Percentiles rank a stretch among this genome's conserved stretches.
phyloP scores from a whole-genome alignment of 768 basidiomycete genomes.

The Ramaria sp. region DNA sequence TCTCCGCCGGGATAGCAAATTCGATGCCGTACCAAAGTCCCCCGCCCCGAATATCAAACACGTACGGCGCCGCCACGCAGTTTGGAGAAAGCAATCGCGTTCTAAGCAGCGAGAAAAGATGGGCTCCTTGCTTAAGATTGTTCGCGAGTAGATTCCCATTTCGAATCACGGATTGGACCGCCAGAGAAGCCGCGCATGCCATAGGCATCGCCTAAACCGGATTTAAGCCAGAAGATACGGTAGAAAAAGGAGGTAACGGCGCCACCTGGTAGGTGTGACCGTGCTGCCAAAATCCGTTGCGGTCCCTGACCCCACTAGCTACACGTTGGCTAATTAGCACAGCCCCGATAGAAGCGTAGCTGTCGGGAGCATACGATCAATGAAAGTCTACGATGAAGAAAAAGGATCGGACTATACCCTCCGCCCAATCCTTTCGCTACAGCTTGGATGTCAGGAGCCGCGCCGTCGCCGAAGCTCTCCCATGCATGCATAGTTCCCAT shows the following conservation, averaged over 20 bases:
- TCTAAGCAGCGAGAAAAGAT: constrained; percentile 43
- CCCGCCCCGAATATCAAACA: constrained; percentile 73
- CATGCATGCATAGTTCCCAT: constrained; percentile 85
- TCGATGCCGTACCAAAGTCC: constrained; percentile 82
- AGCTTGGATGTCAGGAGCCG: constrained; percentile 75
- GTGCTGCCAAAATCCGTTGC: constrained; percentile 71
- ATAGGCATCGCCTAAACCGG: constrained; percentile 52
- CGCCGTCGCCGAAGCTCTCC: constrained; percentile 73
- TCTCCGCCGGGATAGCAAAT: constrained; percentile 51
- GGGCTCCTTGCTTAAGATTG: constrained; percentile 45
- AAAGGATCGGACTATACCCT: constrained; percentile 37
- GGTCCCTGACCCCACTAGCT: constrained; percentile 52
- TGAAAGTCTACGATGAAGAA: background rate
- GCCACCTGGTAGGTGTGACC: constrained; percentile 76
- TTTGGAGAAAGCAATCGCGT: constrained; percentile 44
- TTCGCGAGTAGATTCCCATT: constrained; percentile 63
- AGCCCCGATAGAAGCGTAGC: constrained; percentile 76
- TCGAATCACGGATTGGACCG: constrained; percentile 65
- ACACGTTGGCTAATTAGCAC: constrained; percentile 65
- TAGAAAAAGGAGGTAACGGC: background rate
- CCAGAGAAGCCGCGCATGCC: constrained; percentile 68
- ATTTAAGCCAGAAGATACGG: background rate
- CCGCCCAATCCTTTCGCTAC: constrained; percentile 86
- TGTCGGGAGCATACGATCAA: constrained; percentile 17
- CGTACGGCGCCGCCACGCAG: constrained; percentile 49